Percentiles rank a stretch among this genome's conserved stretches.
phyloP scores from a whole-genome alignment of 768 basidiomycete species.

The Kwoniella dejecticola region DNA sequence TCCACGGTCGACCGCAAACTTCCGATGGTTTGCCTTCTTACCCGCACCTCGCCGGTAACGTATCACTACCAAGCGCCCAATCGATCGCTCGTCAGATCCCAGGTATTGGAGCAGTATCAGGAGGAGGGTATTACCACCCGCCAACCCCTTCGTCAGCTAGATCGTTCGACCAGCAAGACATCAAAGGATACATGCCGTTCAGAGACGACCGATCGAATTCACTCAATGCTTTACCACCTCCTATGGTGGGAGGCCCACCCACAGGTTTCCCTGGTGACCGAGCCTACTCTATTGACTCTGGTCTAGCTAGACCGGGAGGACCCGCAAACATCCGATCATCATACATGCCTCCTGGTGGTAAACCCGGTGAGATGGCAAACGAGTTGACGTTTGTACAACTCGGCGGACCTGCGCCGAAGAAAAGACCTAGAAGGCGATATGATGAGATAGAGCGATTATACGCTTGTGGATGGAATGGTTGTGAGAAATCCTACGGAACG shows the following conservation, averaged over 20 bases:
- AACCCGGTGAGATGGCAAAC: slow-evolving; percentile 13
- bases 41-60: slow-evolving; percentile 22
- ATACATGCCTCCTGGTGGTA: slow-evolving; percentile 17
- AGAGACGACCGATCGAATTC: slow-evolving; percentile 24
- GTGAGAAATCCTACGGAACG: slow-evolving; percentile 85
- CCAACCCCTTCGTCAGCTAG: slow-evolving; percentile 14
- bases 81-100: slow-evolving; percentile 30
- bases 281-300: slow-evolving; percentile 30
- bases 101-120: background rate
- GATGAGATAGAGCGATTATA: slow-evolving; percentile 97
- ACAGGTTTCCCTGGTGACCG: slow-evolving; percentile 26
- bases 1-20: slow-evolving; percentile 40
- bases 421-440: slow-evolving; percentile 57
- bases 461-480: slow-evolving; percentile 66
- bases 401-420: slow-evolving; percentile 50
- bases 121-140: slow-evolving; percentile 7
- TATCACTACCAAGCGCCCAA: slow-evolving; percentile 30
- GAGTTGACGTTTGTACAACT: slow-evolving; percentile 36
- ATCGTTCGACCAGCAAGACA: slow-evolving; percentile 12
- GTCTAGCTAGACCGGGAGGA: slow-evolving; percentile 32
- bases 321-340: slow-evolving; percentile 32
- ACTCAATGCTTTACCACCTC: slow-evolving; percentile 1
- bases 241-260: slow-evolving; percentile 3
- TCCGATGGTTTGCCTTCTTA: slow-evolving; percentile 45
- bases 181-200: slow-evolving; percentile 23